Base-by-base conservation (phyloP, 2,329 filamentous ascomycete species). In the Trichophyton equinum region DNA sequence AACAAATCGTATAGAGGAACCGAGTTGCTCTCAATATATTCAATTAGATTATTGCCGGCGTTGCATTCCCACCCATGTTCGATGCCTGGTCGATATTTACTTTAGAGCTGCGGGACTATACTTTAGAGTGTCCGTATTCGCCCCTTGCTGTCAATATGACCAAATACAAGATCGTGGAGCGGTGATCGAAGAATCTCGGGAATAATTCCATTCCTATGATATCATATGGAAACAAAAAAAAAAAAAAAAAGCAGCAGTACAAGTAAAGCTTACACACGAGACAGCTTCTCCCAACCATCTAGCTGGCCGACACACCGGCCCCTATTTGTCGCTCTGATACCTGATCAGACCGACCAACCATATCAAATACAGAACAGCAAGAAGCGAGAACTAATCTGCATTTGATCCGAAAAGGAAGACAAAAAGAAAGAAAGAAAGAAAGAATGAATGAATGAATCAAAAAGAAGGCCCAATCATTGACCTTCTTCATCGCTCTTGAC, bases 401-500 rank as follows among this genome's bases (percentile, higher is more conserved):
- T 30, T 30, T 7, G 27, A 30, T 30, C 27, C 27, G 27, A 30
- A 30, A 30, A 30, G 27, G 44, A 47, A 22, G 44, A 11, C 6
- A 47, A 7, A 47, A 47, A 47, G 9, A 18, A 9, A 13, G 20
- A 47, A 38, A 13, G 11, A 38, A 13, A 13, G 33, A 38, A 38
- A 38, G 1, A 38, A 9, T 13, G 9, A 9, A 38, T 13, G 33
- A 13, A 38, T 9, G 2, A 38, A 33, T 18, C 18, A 33, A 33
- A 38, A 38, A 30, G 27, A 6, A 7, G n/a, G 1, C 7, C 18
- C 20, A 9, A 20, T 47, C 44, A 47, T 47, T 20, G 44, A 9
- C 18, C 44, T 9, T 47, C 44, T 8, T 47, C 44, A 4, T 47
- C 20, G n/a, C 22, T 47, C 9, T 47, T 20, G 18, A 78, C 73